Evolutionary conservation across 208 protist species (phyloP).

Genomic region (Acanthamoeba sp.): DNA sequence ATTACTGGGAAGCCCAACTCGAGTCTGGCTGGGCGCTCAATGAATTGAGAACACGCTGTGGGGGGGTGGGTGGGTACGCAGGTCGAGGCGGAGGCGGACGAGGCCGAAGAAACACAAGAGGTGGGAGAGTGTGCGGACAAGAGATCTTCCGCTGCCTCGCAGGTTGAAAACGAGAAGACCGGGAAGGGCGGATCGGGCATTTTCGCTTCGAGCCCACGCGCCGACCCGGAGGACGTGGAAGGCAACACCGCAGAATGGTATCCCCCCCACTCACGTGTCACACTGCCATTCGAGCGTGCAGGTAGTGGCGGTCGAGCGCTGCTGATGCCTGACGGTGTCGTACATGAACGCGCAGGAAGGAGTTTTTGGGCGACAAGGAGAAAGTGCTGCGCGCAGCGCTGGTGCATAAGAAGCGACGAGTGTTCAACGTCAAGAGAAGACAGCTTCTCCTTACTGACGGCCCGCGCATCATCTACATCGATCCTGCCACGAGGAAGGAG

Average conservation of each 20-base stretch:
- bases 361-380: slow-evolving; percentile 55
- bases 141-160: not conserved
- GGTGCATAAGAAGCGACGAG: slow-evolving; percentile 78
- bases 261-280: not conserved
- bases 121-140: too few relatives aligned
- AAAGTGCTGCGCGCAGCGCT: slow-evolving; percentile 72
- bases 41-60: too few relatives aligned
- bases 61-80: not conserved
- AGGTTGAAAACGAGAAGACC: not conserved
- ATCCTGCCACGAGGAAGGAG: slow-evolving; percentile 76
- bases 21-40: too few relatives aligned
- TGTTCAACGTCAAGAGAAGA: slow-evolving; percentile 80
- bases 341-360: too few relatives aligned
- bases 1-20: too few relatives aligned
- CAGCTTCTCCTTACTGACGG: slow-evolving; percentile 81
- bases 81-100: not conserved
- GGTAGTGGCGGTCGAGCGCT: too few relatives aligned
- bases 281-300: too few relatives aligned
- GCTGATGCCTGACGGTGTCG: too few relatives aligned
- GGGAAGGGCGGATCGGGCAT: not conserved
- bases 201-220: not conserved
- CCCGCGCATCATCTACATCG: slow-evolving; percentile 84
- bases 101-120: not conserved
- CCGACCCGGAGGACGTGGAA: not conserved
- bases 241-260: not conserved